A percentile compares a stretch with the other conserved stretches of the same genome.
Evolutionary conservation across 441 rosid species (phyloP).

Genomic region (Erodium moschatum): DNA sequence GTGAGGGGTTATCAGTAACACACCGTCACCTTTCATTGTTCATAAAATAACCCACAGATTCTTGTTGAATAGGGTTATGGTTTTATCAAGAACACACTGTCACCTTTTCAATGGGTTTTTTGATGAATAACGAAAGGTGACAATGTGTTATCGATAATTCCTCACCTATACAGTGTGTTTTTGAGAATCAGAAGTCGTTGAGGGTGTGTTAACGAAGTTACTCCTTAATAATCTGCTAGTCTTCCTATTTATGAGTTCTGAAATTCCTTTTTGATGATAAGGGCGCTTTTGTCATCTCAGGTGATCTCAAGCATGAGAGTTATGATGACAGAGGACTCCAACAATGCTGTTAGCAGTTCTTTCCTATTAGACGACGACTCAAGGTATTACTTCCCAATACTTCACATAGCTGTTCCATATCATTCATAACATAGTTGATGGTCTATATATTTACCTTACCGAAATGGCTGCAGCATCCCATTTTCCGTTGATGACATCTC

Average conservation of each 20-base stretch:
- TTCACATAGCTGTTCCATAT: background rate
- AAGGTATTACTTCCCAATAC: constrained; percentile 40
- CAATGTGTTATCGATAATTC: too few species aligned
- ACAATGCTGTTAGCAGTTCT: constrained; percentile 90
- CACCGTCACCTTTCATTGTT: too few species aligned
- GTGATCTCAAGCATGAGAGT: constrained; percentile 92
- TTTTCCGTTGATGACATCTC: constrained; percentile 94
- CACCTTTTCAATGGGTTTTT: too few species aligned
- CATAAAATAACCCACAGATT: too few species aligned
- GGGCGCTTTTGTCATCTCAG: constrained; percentile 23
- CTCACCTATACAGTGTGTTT: too few species aligned
- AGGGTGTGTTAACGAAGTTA: too few species aligned
- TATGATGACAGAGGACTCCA: constrained; percentile 96
- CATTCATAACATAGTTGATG: background rate
- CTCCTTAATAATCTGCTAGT: too few species aligned
- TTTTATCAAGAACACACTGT: too few species aligned
- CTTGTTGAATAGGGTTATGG: too few species aligned
- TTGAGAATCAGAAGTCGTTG: too few species aligned
- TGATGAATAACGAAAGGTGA: too few species aligned
- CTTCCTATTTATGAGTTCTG: constrained; percentile 41
- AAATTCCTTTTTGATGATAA: constrained; percentile 3
- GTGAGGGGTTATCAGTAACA: too few species aligned
- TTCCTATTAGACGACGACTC: constrained; percentile 95
- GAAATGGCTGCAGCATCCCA: constrained; percentile 64
- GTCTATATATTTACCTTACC: background rate